A percentile compares a stretch with the other conserved stretches of the same genome.
These are phyloP conservation scores for Botrytis hyacinthi DNA, from an alignment of 2,329 filamentous ascomycete genomes.

Conservation along the genomic window DNA sequence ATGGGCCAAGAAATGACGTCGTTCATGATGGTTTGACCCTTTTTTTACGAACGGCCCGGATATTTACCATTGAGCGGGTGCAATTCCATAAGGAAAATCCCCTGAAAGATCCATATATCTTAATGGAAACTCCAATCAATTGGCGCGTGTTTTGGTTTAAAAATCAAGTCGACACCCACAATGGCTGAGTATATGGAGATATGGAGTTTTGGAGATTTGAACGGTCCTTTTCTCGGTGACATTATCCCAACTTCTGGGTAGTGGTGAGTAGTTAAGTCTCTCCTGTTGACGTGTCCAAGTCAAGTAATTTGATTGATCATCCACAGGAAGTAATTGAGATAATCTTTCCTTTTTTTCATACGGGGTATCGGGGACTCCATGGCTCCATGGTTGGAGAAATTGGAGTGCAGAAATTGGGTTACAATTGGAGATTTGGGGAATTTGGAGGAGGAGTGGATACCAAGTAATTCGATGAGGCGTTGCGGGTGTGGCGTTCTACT, in stretches of 20 bases:
- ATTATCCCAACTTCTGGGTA: background rate
- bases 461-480: background rate
- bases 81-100: background rate
- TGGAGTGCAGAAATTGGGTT: background rate
- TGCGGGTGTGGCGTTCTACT: background rate
- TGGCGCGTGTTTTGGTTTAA: too few species aligned
- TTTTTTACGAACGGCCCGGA: background rate
- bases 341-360: too few species aligned
- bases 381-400: conserved; percentile 10
- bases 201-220: background rate
- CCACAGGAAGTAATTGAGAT: background rate
- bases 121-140: background rate
- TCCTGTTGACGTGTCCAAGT: conserved; percentile 1
- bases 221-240: conserved; percentile 11
- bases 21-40: too few species aligned
- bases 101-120: background rate
- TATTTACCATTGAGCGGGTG: background rate
- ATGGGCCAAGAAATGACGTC: background rate
- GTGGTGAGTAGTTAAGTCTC: background rate
- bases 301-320: background rate
- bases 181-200: background rate
- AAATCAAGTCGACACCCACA: background rate
- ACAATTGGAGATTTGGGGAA: background rate
- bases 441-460: background rate
- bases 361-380: conserved; percentile 9